Percentiles rank a stretch among this genome's conserved stretches.
These are phyloP conservation scores for Paspalum notatum DNA, from an alignment of 176 grass and related monocot species.

Conservation along the genomic window DNA sequence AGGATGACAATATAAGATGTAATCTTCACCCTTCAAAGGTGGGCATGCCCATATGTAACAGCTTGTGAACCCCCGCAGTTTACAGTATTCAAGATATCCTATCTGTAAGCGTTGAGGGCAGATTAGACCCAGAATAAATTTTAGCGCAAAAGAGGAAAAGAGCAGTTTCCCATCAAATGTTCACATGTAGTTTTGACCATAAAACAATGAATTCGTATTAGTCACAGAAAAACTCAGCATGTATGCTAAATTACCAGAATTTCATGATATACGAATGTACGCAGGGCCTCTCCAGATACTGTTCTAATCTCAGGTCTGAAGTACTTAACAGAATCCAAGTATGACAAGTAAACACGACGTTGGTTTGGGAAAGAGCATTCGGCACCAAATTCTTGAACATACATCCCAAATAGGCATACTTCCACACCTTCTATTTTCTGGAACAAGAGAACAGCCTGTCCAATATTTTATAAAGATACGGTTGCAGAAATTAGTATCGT, in stretches of 20 bases:
- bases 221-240: slow-evolving; percentile 7
- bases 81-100: slow-evolving; percentile 99
- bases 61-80: slow-evolving; percentile 96
- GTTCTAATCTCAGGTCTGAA: slow-evolving; percentile 94
- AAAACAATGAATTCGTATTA: slow-evolving; percentile 30
- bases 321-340: slow-evolving; percentile 99
- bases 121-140: slow-evolving; percentile 15
- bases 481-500: slow-evolving; percentile 20
- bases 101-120: slow-evolving; percentile 66
- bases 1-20: slow-evolving; percentile 99
- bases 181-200: slow-evolving; percentile 25
- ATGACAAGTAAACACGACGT: slow-evolving; percentile 96
- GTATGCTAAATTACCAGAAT: slow-evolving; percentile 75
- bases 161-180: slow-evolving; percentile 11
- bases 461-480: slow-evolving; percentile 40
- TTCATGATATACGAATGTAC: slow-evolving; percentile 97
- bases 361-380: slow-evolving; percentile 87
- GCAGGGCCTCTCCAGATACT: slow-evolving; percentile 77
- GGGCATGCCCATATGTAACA: slow-evolving; percentile 99
- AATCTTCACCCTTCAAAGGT: slow-evolving; percentile 99
- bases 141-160: slow-evolving; percentile 25
- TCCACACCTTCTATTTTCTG: slow-evolving; percentile 99
- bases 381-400: slow-evolving; percentile 99
- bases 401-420: slow-evolving; percentile 99
- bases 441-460: slow-evolving; percentile 96